These are phyloP conservation scores for Pezicula carpinea DNA, from an alignment of 2,329 filamentous ascomycete species.

Conservation along the genomic window DNA sequence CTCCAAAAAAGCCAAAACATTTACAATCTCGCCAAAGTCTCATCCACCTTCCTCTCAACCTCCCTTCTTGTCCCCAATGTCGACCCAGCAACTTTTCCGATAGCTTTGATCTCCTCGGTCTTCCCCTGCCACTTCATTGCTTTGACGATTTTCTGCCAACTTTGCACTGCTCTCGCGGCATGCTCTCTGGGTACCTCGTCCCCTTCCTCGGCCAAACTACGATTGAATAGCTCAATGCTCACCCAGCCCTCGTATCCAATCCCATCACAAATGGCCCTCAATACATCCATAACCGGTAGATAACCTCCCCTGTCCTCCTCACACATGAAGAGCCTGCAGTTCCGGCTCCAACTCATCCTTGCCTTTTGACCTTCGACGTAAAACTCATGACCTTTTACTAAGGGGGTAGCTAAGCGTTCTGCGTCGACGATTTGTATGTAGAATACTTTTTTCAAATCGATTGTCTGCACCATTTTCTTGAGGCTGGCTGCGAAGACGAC, in stretches of 20 bases:
- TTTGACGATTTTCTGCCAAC: constrained; percentile 44
- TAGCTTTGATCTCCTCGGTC: not conserved
- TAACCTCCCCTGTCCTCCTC: constrained; percentile 50
- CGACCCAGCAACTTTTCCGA: too few relatives aligned
- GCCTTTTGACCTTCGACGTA: constrained; percentile 53
- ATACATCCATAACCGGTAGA: constrained; percentile 49
- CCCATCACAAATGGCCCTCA: constrained; percentile 45
- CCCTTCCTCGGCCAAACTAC: constrained; percentile 41
- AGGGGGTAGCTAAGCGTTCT: constrained; percentile 53
- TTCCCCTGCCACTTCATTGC: constrained; percentile 14
- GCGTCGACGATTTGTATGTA: constrained; percentile 76
- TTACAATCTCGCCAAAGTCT: constrained; percentile 10
- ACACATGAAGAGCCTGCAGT: constrained; percentile 58
- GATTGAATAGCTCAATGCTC: constrained; percentile 55
- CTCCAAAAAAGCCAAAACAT: not conserved
- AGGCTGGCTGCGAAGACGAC: constrained; percentile 39
- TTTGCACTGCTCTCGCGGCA: constrained; percentile 43
- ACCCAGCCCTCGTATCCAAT: constrained; percentile 56
- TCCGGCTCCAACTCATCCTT: constrained; percentile 75
- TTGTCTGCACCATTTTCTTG: constrained; percentile 15
- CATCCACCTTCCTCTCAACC: not conserved
- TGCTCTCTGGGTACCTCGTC: constrained; percentile 43
- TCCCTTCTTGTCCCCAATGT: not conserved
- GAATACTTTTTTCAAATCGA: constrained; percentile 46
- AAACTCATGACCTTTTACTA: constrained; percentile 53